Evolutionary conservation across 148 eudicot genomes (phyloP).

Genomic region (Tetragonia tetragonoides): DNA sequence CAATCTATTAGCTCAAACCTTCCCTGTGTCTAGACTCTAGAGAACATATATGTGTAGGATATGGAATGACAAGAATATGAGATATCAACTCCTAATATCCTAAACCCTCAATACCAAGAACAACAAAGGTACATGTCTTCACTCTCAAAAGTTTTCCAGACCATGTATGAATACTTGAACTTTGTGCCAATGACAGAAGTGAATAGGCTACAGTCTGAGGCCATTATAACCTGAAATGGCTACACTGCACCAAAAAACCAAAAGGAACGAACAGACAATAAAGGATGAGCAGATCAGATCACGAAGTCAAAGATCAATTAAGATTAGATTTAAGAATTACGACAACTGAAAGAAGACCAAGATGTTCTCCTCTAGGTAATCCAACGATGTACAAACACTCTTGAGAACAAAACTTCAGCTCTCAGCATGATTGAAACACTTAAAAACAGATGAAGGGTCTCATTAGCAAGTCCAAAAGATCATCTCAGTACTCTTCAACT

Average conservation of each 20-base stretch:
- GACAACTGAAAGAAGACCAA: background rate
- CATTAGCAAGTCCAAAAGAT: background rate
- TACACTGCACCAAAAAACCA: background rate
- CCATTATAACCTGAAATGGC: background rate
- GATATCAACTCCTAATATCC: background rate
- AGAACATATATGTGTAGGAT: background rate
- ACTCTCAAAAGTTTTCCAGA: background rate
- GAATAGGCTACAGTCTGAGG: background rate
- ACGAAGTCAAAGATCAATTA: background rate
- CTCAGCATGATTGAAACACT: background rate
- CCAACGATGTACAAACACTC: background rate
- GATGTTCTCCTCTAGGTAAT: background rate
- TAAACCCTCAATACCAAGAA: background rate
- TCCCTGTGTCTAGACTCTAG: background rate
- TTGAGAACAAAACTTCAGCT: background rate
- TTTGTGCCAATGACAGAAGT: background rate
- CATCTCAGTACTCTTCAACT: background rate
- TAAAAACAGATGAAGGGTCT: background rate
- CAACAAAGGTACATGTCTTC: background rate
- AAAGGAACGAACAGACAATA: background rate
- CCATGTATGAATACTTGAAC: background rate
- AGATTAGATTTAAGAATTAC: background rate
- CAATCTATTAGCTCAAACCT: background rate
- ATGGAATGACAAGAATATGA: background rate
- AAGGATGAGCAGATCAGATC: background rate